These are phyloP conservation scores for Udeniomyces megalosporus DNA, from an alignment of 768 basidiomycete species.

Conservation along the genomic window DNA sequence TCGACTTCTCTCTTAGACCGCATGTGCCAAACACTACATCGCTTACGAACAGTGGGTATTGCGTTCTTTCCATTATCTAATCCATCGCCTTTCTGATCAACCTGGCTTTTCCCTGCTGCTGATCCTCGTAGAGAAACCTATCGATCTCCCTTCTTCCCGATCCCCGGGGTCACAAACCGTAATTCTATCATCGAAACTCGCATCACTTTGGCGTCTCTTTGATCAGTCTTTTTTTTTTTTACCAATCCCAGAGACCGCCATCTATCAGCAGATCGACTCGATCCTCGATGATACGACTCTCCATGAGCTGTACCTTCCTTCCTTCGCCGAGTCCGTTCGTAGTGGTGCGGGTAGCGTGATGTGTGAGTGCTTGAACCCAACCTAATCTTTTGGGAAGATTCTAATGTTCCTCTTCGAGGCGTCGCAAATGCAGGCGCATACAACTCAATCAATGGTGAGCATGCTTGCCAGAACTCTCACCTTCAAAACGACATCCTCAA, in stretches of 20 bases:
- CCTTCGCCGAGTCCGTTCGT: constrained; percentile 31
- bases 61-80: too few species aligned
- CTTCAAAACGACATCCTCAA: constrained; percentile 28
- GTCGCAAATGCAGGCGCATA: too few species aligned
- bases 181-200: constrained; percentile 15
- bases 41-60: constrained; percentile 29
- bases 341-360: constrained; percentile 21
- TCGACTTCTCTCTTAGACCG: not conserved
- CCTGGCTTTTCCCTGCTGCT: too few species aligned
- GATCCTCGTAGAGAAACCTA: too few species aligned
- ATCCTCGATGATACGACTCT: constrained; percentile 24
- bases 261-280: constrained; percentile 12
- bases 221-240: too few species aligned
- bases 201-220: too few species aligned
- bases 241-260: not conserved
- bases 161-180: too few species aligned
- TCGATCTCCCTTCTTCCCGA: too few species aligned
- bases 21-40: constrained; percentile 16
- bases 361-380: constrained; percentile 7
- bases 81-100: too few species aligned
- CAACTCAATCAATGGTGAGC: constrained; percentile 19
- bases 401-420: too few species aligned
- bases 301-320: constrained; percentile 30
- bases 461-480: constrained; percentile 26
- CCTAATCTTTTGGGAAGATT: not conserved